These are phyloP conservation scores for Picea engelmannii DNA, from an alignment of 83 land plant species.

Conservation along the genomic window DNA sequence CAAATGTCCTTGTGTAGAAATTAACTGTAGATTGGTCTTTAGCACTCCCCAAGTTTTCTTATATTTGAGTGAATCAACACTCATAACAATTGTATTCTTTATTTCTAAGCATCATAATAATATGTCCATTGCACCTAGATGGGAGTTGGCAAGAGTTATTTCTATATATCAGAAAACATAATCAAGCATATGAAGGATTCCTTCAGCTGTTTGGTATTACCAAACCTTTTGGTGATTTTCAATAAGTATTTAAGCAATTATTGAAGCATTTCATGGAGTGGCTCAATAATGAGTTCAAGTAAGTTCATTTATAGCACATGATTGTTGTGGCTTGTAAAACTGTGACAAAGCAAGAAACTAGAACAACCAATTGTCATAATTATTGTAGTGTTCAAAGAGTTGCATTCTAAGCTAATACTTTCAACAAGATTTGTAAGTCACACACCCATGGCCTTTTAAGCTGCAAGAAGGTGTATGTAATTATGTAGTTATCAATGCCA, in stretches of 20 bases:
- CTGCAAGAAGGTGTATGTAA: constrained; percentile 78
- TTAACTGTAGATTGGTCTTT: constrained; percentile 74
- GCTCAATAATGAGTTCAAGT: constrained; percentile 46
- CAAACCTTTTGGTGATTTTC: constrained; percentile 61
- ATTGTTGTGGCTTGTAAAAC: constrained; percentile 76
- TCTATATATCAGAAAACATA: constrained; percentile 74
- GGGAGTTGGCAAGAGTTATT: constrained; percentile 66
- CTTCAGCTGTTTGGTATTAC: constrained; percentile 67
- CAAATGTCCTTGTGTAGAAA: constrained; percentile 19
- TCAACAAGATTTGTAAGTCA: constrained; percentile 75
- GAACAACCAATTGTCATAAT: constrained; percentile 61
- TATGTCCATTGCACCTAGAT: constrained; percentile 52
- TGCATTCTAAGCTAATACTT: constrained; percentile 71
- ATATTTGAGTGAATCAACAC: constrained; percentile 29
- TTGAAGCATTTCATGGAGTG: constrained; percentile 62
- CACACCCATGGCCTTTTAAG: constrained; percentile 82
- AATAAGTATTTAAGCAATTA: constrained; percentile 68
- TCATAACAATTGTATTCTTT: constrained; percentile 7
- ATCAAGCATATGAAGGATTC: constrained; percentile 75
- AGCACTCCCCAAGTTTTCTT: constrained; percentile 67
- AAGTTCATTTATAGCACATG: constrained; percentile 58
- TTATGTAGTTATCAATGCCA: constrained; percentile 65
- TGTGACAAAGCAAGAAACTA: constrained; percentile 87
- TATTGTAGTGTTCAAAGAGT: constrained; percentile 56
- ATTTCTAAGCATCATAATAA: constrained; percentile 56